Percentiles rank a stretch among this genome's conserved stretches.
phyloP scores from a whole-genome alignment of 2,329 filamentous ascomycete genomes.

The Colletotrichum aenigma region DNA sequence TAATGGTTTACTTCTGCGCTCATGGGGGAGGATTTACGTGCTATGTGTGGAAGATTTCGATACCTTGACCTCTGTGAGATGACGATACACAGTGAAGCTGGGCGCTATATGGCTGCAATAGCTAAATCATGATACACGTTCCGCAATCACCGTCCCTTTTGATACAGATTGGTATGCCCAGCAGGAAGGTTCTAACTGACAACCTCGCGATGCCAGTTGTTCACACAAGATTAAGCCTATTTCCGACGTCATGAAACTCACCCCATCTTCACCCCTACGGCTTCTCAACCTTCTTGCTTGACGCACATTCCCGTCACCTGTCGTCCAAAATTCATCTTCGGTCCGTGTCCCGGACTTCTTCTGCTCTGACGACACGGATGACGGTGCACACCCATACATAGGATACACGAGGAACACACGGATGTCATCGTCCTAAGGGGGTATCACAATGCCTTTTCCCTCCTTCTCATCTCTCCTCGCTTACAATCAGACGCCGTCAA shows the following conservation, averaged over 20 bases:
- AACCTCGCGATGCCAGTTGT: not conserved
- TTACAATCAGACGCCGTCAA: not conserved
- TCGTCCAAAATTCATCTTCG: not conserved
- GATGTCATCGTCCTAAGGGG: not conserved
- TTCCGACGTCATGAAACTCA: not conserved
- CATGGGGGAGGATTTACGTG: not conserved
- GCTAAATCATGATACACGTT: not conserved
- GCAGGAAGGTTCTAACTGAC: not conserved
- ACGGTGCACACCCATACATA: not conserved
- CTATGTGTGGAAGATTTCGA: not conserved
- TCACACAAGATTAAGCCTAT: not conserved
- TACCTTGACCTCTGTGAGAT: not conserved
- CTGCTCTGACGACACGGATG: constrained; percentile 6
- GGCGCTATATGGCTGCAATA: not conserved
- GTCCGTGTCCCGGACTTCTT: not conserved
- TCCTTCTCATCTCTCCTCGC: not conserved
- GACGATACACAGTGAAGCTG: not conserved
- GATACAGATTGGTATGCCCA: not conserved
- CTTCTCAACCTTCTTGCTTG: not conserved
- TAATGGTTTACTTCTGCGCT: not conserved
- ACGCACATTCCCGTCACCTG: not conserved
- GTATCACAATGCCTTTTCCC: not conserved
- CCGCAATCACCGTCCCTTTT: not conserved
- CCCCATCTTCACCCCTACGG: not conserved
- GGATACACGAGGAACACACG: not conserved